These are phyloP conservation scores for Coemansia reversa DNA, from an alignment of 192 early-diverging fungal species.

Conservation along the genomic window DNA sequence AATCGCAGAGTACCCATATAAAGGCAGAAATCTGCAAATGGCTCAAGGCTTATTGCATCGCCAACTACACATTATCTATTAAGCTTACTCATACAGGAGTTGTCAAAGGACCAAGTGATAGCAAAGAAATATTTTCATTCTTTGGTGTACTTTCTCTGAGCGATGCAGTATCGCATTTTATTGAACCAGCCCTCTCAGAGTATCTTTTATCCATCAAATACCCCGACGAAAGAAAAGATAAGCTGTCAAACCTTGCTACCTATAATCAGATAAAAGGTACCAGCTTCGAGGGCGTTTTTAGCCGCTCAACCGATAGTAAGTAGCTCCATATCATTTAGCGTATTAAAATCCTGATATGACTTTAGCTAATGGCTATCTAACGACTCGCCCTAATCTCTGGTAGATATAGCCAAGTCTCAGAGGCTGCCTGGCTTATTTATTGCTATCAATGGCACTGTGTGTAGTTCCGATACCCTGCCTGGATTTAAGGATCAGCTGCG, in stretches of 20 bases:
- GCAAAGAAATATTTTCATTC: slow-evolving; percentile 5
- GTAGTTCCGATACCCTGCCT: slow-evolving; percentile 17
- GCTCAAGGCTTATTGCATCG: slow-evolving; percentile 20
- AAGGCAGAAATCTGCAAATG: slow-evolving; percentile 23
- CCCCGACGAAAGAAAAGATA: slow-evolving; percentile 1
- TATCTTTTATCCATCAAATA: slow-evolving; percentile 7
- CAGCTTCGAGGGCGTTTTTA: slow-evolving; percentile 29
- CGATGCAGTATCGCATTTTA: slow-evolving; percentile 9
- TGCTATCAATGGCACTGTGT: slow-evolving; percentile 18
- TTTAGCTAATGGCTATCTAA: background rate
- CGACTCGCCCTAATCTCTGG: background rate
- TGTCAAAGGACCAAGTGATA: background rate
- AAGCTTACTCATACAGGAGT: slow-evolving; percentile 14
- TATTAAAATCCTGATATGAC: background rate
- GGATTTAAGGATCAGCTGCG: slow-evolving; percentile 12
- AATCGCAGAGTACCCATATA: slow-evolving; percentile 23
- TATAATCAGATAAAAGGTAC: slow-evolving; percentile 8
- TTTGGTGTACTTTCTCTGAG: slow-evolving; percentile 10
- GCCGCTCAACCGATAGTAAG: background rate
- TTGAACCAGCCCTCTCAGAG: slow-evolving; percentile 4
- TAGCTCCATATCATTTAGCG: background rate
- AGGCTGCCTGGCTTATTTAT: slow-evolving; percentile 9
- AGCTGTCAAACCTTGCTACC: background rate
- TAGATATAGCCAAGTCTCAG: slow-evolving; percentile 9
- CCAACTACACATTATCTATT: slow-evolving; percentile 18